Evolutionary conservation across 2,329 filamentous ascomycete genomes (phyloP), one percentile per base, ranked within the genome.

Genomic region (Trichoderma pleuroti): DNA sequence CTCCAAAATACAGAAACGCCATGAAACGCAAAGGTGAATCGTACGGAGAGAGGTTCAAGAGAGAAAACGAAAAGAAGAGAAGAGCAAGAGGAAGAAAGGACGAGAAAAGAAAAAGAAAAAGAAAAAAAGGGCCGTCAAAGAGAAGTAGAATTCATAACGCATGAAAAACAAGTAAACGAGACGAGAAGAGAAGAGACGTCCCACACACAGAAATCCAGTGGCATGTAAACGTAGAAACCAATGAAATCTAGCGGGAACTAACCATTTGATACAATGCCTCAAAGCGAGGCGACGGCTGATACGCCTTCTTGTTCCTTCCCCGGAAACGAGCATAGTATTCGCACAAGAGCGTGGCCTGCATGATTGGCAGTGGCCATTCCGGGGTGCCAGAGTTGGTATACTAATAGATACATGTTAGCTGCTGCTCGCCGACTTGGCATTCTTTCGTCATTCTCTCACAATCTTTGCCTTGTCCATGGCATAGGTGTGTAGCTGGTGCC

Each of bases 301-400:
- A 82, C 52, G 82, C 81, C 49, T 83, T 81, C 78, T 84, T 80
- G 65, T 78, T 84, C 74, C 83, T 82, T 75, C 86, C 86, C 72
- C 86, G 81, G 77, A 88, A 88, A 70, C 86, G 83, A 64, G 84
- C 79, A 74, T 86, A 87, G 75, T 85, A 82, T 77, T 88, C 86
- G 79, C 85, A 87, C 24, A 88, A 80, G 73, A 87, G 77, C 74
- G 87, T 82, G 24, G 86, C 80, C 77, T 88, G 86, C 83, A 87
- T 86, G 75, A 83, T 80, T 68, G 83, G 80, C 68, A 86, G 76
- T 72, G 81, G 80, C 85, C 85, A 87, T 61, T 82, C 79, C n/a
- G 76, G 67, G 52, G 59, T 49, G 28, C 61, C 36, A 70, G 72
- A 26, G 73, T 52, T 52, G 49, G 70, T 64, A 21, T 67, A 70